Evolutionary conservation across 148 eudicot genomes (phyloP), one percentile per base, ranked within the genome.

Genomic region (Camellia japonica): DNA sequence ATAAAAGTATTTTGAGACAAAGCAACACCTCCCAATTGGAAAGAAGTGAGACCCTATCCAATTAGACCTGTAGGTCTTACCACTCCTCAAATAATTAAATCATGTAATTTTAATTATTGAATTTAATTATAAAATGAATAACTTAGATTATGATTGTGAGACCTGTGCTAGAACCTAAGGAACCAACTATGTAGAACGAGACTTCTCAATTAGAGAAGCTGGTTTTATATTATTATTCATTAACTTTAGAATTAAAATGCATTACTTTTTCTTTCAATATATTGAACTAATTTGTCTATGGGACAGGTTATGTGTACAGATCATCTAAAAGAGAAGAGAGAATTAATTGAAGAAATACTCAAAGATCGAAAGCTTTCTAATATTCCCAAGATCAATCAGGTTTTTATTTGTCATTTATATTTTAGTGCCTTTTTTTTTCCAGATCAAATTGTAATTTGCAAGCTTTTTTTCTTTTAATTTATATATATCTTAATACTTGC

Each of bases 231-330:
- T 30, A 30, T 30, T 30, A 30, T 30, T 30, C 30, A 30, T 30
- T 30, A 30, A 47, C 51, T 47, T 47, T 47, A 1, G 51, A 47
- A 47, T 47, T 47, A 47, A 70, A 19, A 46, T 47, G 7, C 12
- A 41, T 10, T 5, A 16, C 3, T 3, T n/a, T 68, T n/a, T 68
- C 71, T 41, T 44, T 8, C 60, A 43, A 13, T n/a, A 15, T 72
- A 47, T 11, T 41, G 56, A 46, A 20, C 14, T 80, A 44, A 75
- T 78, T 58, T 68, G 16, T 2, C 8, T 0, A n/a, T 78, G 59
- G 73, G 73, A 82, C 81, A 94, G 98, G 87, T 94, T 2, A 92
- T 94, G 93, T 92, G 94, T 74, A 87, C 82, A 68, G 84, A 86
- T 70, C 73, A 86, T 74, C 79, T 87, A 13, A 65, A 86, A 64